A percentile compares a stretch with the other conserved stretches of the same genome.
phyloP scores from a whole-genome alignment of 768 basidiomycete genomes.

The Daedaleopsis sinensis region DNA sequence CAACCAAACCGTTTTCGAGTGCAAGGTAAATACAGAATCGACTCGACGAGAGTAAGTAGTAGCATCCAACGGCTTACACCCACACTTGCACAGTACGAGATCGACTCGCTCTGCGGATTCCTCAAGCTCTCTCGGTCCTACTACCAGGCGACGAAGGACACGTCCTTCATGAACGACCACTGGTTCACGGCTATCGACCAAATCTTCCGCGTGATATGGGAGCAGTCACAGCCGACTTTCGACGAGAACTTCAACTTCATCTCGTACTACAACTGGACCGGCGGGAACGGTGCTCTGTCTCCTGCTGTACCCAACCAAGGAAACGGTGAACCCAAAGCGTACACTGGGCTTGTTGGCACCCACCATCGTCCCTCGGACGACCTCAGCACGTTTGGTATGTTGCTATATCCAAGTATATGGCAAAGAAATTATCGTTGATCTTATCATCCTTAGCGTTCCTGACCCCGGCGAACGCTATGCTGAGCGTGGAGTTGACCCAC shows the following conservation, averaged over 20 bases:
- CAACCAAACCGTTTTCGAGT: slow-evolving; percentile 75
- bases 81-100: slow-evolving; percentile 57
- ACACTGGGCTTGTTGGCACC: slow-evolving; percentile 76
- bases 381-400: slow-evolving; percentile 62
- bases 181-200: slow-evolving; percentile 72
- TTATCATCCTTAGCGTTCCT: slow-evolving; percentile 56
- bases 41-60: not conserved
- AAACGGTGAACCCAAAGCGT: slow-evolving; percentile 76
- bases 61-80: no score
- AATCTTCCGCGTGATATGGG: slow-evolving; percentile 75
- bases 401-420: not conserved
- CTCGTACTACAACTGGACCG: slow-evolving; percentile 85
- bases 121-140: slow-evolving; percentile 77
- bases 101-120: slow-evolving; percentile 80
- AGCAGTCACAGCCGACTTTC: slow-evolving; percentile 75
- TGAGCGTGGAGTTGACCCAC: slow-evolving; percentile 70
- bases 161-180: slow-evolving; percentile 70
- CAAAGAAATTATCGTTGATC: not conserved
- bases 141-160: slow-evolving; percentile 70
- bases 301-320: slow-evolving; percentile 68
- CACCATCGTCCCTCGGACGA: slow-evolving; percentile 81
- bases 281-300: slow-evolving; percentile 61
- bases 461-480: slow-evolving; percentile 81
- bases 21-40: slow-evolving; percentile 55
- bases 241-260: slow-evolving; percentile 73